Evolutionary conservation across 257 asterid genomes (phyloP).

Genomic region (Gynochthodes officinalis): DNA sequence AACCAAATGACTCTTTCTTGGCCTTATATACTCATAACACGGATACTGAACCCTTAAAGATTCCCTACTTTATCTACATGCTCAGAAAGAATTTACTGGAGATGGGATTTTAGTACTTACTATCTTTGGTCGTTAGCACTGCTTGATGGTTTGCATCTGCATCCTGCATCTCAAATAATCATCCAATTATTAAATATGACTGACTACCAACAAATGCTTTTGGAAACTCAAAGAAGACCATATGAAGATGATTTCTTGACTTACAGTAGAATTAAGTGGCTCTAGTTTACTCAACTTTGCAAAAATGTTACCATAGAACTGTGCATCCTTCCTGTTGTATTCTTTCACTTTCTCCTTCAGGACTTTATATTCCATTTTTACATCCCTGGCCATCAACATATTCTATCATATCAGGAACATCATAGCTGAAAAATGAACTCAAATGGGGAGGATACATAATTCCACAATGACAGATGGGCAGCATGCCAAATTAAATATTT

Average conservation of each 20-base stretch:
- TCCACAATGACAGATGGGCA: not conserved
- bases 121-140: slow-evolving; percentile 26
- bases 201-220: too few relatives aligned
- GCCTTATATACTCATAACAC: not conserved
- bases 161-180: slow-evolving; percentile 29
- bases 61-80: not conserved
- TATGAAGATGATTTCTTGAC: not conserved
- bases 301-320: slow-evolving; percentile 50
- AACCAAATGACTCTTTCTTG: not conserved
- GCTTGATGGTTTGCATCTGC: slow-evolving; percentile 24
- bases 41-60: not conserved
- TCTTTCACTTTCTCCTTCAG: slow-evolving; percentile 54
- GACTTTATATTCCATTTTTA: slow-evolving; percentile 48
- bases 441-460: not conserved
- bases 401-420: not conserved
- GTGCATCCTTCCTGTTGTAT: slow-evolving; percentile 53
- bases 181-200: not conserved
- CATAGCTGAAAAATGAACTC: not conserved
- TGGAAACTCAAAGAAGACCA: not conserved
- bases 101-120: slow-evolving; percentile 37
- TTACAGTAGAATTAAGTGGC: slow-evolving; percentile 31
- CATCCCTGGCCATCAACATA: slow-evolving; percentile 41
- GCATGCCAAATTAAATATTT: not conserved
- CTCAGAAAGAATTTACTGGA: not conserved
- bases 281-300: slow-evolving; percentile 48